Percentiles rank a stretch among this genome's conserved stretches.
Evolutionary conservation across 805 yeast species (phyloP).

Genomic region (Wickerhamomyces mucosus): DNA sequence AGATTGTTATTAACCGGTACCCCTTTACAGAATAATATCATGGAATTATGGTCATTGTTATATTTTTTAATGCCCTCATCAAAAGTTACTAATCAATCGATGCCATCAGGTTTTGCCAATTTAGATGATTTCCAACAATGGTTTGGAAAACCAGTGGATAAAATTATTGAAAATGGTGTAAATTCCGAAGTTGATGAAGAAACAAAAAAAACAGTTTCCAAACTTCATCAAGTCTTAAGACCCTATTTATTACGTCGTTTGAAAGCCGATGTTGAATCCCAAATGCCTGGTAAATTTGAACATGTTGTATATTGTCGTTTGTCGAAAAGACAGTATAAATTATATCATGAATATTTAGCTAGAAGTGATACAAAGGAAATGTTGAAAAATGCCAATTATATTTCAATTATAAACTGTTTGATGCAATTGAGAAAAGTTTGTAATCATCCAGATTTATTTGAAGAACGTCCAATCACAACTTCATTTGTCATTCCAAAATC

Average conservation of each 20-base stretch:
- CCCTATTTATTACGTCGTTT: slow-evolving; percentile 88
- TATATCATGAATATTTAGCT: slow-evolving; percentile 96
- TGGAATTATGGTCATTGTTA: slow-evolving; percentile 92
- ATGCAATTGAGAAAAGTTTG: slow-evolving; percentile 97
- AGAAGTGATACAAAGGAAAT: slow-evolving; percentile 94
- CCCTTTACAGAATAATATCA: slow-evolving; percentile 88
- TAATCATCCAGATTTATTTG: slow-evolving; percentile 93
- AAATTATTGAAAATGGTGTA: slow-evolving; percentile 68
- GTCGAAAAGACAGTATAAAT: slow-evolving; percentile 82
- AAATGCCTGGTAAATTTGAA: slow-evolving; percentile 97
- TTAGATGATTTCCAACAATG: slow-evolving; percentile 93
- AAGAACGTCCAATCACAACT: slow-evolving; percentile 88
- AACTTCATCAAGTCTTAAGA: slow-evolving; percentile 86
- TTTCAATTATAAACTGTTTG: slow-evolving; percentile 91
- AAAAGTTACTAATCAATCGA: slow-evolving; percentile 46
- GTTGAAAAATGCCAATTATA: slow-evolving; percentile 84
- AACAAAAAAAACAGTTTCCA: slow-evolving; percentile 74
- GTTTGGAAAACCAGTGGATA: slow-evolving; percentile 98
- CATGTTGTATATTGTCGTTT: slow-evolving; percentile 88
- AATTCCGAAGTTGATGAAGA: slow-evolving; percentile 53
- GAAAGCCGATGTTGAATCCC: slow-evolving; percentile 95
- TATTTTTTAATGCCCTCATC: slow-evolving; percentile 95
- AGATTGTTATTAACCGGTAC: slow-evolving; percentile 91
- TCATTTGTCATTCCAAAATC: slow-evolving; percentile 71
- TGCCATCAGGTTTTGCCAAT: slow-evolving; percentile 92